These are phyloP conservation scores for Calophaca sinica DNA, from an alignment of 306 rosid species.

Conservation along the genomic window DNA sequence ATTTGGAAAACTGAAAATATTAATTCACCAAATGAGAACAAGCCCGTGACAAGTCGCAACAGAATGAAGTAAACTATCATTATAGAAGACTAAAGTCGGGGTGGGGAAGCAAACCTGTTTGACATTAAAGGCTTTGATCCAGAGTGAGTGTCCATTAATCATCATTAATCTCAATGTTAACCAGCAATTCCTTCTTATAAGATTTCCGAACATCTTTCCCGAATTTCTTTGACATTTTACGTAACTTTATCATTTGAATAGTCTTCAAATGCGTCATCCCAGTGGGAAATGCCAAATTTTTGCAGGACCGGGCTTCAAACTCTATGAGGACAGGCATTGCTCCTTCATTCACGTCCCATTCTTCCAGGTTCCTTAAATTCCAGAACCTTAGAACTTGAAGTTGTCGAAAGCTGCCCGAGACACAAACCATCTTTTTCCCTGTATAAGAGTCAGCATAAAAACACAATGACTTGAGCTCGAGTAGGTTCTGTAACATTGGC, in stretches of 20 bases:
- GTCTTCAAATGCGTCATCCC: conserved; percentile 45
- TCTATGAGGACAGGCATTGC: conserved; percentile 49
- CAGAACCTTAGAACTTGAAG: conserved; percentile 52
- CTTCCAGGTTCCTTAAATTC: conserved; percentile 38
- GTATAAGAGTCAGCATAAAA: conserved; percentile 44
- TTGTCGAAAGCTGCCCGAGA: conserved; percentile 29
- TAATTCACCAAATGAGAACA: no score
- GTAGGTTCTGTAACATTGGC: conserved; percentile 44
- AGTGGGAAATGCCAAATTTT: background rate
- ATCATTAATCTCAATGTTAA: conserved; percentile 14
- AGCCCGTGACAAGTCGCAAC: background rate
- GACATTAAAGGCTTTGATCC: background rate
- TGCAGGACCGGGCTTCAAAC: conserved; percentile 49
- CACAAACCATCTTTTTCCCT: conserved; percentile 37
- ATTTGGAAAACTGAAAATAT: no score
- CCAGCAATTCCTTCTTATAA: background rate
- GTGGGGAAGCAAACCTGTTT: conserved; percentile 17
- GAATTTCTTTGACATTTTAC: conserved; percentile 35
- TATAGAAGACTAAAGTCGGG: conserved; percentile 1
- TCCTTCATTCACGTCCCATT: conserved; percentile 40
- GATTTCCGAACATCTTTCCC: background rate
- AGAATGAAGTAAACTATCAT: conserved; percentile 12
- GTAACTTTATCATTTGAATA: conserved; percentile 39
- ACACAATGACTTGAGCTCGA: conserved; percentile 30
- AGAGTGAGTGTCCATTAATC: background rate